These are phyloP conservation scores for Cardamine chenopodiifolia DNA, from an alignment of 345 rosid species.

Conservation along the genomic window DNA sequence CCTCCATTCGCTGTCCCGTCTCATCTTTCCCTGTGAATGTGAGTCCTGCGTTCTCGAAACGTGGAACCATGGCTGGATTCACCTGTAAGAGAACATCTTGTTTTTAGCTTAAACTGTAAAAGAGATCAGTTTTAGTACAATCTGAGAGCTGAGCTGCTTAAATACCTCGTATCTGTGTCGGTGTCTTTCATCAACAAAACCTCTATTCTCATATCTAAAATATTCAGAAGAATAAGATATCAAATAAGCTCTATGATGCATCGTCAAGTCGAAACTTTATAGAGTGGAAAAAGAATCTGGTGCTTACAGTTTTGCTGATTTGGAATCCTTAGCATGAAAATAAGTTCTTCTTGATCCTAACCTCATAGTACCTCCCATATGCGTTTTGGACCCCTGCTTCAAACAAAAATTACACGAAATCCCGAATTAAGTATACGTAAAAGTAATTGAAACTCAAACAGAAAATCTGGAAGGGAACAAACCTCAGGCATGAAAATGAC, in stretches of 20 bases:
- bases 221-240: conserved; percentile 1
- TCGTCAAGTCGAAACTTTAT: not conserved
- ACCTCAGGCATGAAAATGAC: conserved; percentile 99
- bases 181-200: conserved; percentile 87
- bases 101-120: conserved; percentile 1
- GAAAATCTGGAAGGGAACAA: conserved; percentile 2
- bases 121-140: not conserved
- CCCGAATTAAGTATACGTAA: not conserved
- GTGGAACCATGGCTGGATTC: conserved; percentile 77
- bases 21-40: conserved; percentile 90
- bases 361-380: conserved; percentile 51
- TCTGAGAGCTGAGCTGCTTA: conserved; percentile 10
- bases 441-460: conserved; percentile 15
- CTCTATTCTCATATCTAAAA: conserved; percentile 70
- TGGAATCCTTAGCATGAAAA: conserved; percentile 43
- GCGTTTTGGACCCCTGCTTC: conserved; percentile 44
- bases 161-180: conserved; percentile 93
- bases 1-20: conserved; percentile 91
- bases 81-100: conserved; percentile 54
- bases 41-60: conserved; percentile 76
- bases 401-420: conserved; percentile 4
- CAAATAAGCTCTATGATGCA: conserved; percentile 11
- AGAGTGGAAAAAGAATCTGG: not conserved
- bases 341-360: conserved; percentile 48
- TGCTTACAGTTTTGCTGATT: conserved; percentile 45